Evolutionary conservation across 1,139 yeast species (phyloP).

Genomic region (Geotrichum fermentans): DNA sequence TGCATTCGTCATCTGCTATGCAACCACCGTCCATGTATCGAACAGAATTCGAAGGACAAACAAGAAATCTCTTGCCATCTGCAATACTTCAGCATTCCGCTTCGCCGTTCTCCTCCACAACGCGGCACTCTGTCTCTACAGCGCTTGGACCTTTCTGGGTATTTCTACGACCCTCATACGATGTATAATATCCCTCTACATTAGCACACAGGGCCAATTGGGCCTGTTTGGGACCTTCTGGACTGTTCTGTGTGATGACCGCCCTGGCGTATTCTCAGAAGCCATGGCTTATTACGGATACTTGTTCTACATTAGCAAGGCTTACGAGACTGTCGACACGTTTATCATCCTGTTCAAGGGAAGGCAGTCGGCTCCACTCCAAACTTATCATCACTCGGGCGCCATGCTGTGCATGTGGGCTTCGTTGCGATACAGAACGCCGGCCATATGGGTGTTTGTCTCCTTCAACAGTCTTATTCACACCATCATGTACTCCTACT

Average conservation of each 20-base stretch:
- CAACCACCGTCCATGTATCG: slow-evolving; percentile 52
- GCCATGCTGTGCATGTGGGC: slow-evolving; percentile 86
- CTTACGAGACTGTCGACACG: slow-evolving; percentile 70
- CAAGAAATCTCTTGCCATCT: slow-evolving; percentile 52
- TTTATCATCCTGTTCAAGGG: slow-evolving; percentile 65
- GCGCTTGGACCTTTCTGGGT: slow-evolving; percentile 68
- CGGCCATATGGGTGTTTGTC: slow-evolving; percentile 79
- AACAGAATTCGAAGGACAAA: slow-evolving; percentile 45
- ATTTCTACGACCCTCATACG: slow-evolving; percentile 49
- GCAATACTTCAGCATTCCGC: slow-evolving; percentile 48
- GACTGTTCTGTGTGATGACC: slow-evolving; percentile 58
- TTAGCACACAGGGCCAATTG: slow-evolving; percentile 24
- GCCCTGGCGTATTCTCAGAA: slow-evolving; percentile 55
- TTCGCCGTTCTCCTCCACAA: slow-evolving; percentile 59
- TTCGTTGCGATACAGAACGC: slow-evolving; percentile 63
- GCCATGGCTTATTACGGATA: slow-evolving; percentile 61
- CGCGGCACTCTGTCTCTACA: slow-evolving; percentile 56
- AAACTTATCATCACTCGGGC: slow-evolving; percentile 76
- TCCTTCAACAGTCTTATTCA: slow-evolving; percentile 75
- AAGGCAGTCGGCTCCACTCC: slow-evolving; percentile 61
- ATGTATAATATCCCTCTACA: slow-evolving; percentile 34
- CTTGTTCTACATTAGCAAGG: slow-evolving; percentile 67
- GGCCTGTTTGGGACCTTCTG: slow-evolving; percentile 39
- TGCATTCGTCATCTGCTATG: slow-evolving; percentile 56
- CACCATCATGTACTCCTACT: slow-evolving; percentile 71